Conservation (phyloP, 176 grass and related monocot species). For the Olyra latifolia region DNA sequence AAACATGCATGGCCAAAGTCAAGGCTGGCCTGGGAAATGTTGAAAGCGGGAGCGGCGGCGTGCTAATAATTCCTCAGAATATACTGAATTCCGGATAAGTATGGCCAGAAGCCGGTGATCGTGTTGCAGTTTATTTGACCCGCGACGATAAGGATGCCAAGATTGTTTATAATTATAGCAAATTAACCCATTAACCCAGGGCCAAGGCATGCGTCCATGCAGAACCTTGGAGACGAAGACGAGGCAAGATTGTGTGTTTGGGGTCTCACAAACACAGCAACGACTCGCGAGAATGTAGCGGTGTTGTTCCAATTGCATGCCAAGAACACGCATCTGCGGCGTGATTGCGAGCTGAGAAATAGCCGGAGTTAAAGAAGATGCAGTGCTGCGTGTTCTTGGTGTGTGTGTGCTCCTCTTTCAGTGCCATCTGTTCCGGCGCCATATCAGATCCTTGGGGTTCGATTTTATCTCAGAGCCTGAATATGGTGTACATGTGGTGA, state of each 20-base stretch:
- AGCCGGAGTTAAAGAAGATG: not conserved
- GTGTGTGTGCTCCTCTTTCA: slow-evolving; percentile 15
- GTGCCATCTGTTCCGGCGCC: not conserved
- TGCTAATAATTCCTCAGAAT: slow-evolving; percentile 15
- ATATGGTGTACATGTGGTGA: not conserved
- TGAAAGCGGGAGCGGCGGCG: not conserved
- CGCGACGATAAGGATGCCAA: slow-evolving; percentile 17
- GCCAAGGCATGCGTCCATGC: not conserved
- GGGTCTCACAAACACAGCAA: not conserved
- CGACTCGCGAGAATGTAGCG: not conserved
- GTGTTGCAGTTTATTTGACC: slow-evolving; percentile 17
- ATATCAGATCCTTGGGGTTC: slow-evolving; percentile 16
- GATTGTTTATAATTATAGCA: not conserved
- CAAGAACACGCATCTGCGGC: not conserved
- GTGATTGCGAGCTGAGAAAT: slow-evolving; percentile 2
- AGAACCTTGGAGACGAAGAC: not conserved
- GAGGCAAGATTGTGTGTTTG: not conserved
- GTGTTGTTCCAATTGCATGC: not conserved
- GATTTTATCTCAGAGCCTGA: not conserved
- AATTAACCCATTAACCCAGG: not conserved
- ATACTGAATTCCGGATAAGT: slow-evolving; percentile 23
- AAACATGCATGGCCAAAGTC: not conserved
- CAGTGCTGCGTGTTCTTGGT: slow-evolving; percentile 20
- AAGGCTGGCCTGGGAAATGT: not conserved
- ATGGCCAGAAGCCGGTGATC: not conserved